These are phyloP conservation scores for Xylariaceae sp. DNA, from an alignment of 2,329 filamentous ascomycete genomes.

Conservation along the genomic window DNA sequence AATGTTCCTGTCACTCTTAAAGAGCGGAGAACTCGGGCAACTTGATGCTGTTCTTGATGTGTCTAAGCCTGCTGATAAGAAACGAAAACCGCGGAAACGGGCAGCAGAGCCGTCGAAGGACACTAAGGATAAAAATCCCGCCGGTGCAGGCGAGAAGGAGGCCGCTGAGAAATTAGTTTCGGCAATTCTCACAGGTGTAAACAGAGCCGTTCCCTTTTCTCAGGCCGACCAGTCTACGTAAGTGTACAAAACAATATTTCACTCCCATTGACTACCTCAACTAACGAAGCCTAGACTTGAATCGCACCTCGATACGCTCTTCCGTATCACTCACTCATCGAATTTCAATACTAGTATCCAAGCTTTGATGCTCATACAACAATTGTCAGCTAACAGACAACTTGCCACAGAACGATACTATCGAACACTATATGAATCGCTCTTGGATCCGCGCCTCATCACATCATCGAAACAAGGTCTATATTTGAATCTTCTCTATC, in stretches of 20 bases:
- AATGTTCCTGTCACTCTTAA: conserved; percentile 78
- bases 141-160: conserved; percentile 52
- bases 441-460: conserved; percentile 83
- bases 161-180: conserved; percentile 88
- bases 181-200: conserved; percentile 87
- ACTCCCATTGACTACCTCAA: conserved; percentile 14
- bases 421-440: conserved; percentile 88
- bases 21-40: conserved; percentile 47
- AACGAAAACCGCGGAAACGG: conserved; percentile 52
- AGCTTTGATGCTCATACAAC: conserved; percentile 90
- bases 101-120: conserved; percentile 34
- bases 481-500: conserved; percentile 88
- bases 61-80: conserved; percentile 27
- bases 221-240: conserved; percentile 72
- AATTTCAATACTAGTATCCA: conserved; percentile 99
- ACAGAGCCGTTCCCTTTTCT: conserved; percentile 91
- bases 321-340: conserved; percentile 92
- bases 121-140: conserved; percentile 33
- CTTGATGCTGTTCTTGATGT: conserved; percentile 37
- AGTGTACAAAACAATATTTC: conserved; percentile 28
- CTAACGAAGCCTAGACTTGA: conserved; percentile 57
- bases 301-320: conserved; percentile 87
- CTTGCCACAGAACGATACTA: conserved; percentile 89
- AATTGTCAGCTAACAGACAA: conserved; percentile 77
- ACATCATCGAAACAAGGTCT: conserved; percentile 92